Evolutionary conservation across 1,139 yeast species (phyloP), one percentile per base, ranked within the genome.

Genomic region (Candida sanyaensis): DNA sequence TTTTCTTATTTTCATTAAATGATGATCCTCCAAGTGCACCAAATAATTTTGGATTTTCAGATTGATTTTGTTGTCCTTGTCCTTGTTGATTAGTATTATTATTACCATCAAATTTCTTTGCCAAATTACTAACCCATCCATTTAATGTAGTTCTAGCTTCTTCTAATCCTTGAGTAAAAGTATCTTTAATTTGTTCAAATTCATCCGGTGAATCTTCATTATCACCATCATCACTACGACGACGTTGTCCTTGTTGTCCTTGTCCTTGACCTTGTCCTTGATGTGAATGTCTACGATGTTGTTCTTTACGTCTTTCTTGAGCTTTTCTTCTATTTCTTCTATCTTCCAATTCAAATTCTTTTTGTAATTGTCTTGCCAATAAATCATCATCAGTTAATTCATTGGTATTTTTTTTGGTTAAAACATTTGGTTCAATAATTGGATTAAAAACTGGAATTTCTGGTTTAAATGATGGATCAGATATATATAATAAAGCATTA

Each of bases 81-180:
- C 29, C 24, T 41, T 40, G 30, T 41, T 34, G 33, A 44, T 11
- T 52, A n/a, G n/a, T n/a, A n/a, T n/a, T n/a, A n/a, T 58, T 56
- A 42, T 59, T 61, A n/a, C 53, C 56, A 42, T 63, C 70, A 51
- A 86, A 72, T 59, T 78, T 81, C 70, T 83, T 83, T 41, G 86
- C 80, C 50, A 90, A 64, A 23, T 86, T 90, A 56, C 83, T 81
- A 50, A 92, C 86, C 96, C 97, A 91, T 26, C 84, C 81, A 55
- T 88, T 85, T 50, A 93, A 82, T 45, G 88, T 87, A 42, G 81
- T 77, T 51, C 86, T 81, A 1, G 98, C 93, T 59, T 91, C 97
- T 60, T 86, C 92, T 46, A 91, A 76, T 28, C 96, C 95, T 61
- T 86, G 86, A 46, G 81, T 75, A 50, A 90, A 78, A 44, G 84